These are phyloP conservation scores for Phytophthora kernoviae DNA, from an alignment of 352 stramenopile genomes.

Conservation along the genomic window DNA sequence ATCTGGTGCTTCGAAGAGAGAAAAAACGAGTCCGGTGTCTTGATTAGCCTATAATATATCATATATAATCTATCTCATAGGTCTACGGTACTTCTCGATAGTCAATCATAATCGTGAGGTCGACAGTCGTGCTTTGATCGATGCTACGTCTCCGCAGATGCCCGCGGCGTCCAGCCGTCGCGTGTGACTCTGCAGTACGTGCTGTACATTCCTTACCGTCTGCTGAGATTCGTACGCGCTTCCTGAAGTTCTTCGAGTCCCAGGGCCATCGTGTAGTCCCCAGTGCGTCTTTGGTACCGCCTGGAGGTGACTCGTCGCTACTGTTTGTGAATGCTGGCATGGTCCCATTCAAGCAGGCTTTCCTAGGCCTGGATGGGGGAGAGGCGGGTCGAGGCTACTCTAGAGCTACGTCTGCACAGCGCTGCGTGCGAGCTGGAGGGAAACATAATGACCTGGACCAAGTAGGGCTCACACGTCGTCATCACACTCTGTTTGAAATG, in stretches of 20 bases:
- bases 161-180: constrained; percentile 1
- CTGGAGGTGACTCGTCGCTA: constrained; percentile 92
- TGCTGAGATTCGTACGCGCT: constrained; percentile 50
- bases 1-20: constrained; percentile 11
- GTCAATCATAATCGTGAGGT: constrained; percentile 19
- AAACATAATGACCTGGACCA: constrained; percentile 99
- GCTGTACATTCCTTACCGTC: constrained; percentile 48
- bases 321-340: constrained; percentile 98
- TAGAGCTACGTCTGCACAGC: constrained; percentile 94
- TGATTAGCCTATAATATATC: too few relatives aligned
- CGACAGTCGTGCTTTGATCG: not conserved
- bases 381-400: constrained; percentile 82
- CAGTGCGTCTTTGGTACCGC: constrained; percentile 69
- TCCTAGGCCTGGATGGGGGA: constrained; percentile 64
- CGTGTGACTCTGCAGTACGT: constrained; percentile 9
- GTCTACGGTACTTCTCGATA: not conserved
- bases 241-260: constrained; percentile 74
- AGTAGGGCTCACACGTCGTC: constrained; percentile 96
- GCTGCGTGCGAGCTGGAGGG: constrained; percentile 96
- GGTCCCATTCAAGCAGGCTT: constrained; percentile 95
- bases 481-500: constrained; percentile 99
- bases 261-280: constrained; percentile 67
- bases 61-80: not conserved
- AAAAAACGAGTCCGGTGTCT: not conserved
- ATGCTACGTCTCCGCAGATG: constrained; percentile 25